A percentile compares a stretch with the other conserved stretches of the same genome.
phyloP scores from a whole-genome alignment of 352 stramenopile genomes.

The Phytophthora citricola region DNA sequence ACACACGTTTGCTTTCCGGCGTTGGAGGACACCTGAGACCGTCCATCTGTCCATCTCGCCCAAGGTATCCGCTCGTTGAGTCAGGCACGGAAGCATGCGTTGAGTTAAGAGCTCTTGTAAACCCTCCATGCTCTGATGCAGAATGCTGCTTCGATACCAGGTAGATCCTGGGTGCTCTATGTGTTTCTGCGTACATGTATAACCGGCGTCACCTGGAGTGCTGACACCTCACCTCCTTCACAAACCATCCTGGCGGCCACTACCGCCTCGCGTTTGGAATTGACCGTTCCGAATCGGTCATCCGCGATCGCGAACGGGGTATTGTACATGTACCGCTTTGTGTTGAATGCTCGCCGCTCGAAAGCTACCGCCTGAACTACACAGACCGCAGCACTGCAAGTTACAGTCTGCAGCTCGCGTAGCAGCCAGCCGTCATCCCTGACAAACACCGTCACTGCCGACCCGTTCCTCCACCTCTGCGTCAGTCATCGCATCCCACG shows the following conservation, averaged over 20 bases:
- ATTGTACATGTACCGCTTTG: no score
- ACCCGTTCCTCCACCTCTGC: neutral
- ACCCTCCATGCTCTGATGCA: no score
- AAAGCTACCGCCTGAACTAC: neutral
- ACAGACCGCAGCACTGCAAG: neutral
- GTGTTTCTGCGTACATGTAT: no score
- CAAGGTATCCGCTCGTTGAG: neutral
- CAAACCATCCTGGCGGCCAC: no score
- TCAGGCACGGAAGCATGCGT: neutral
- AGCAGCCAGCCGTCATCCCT: neutral
- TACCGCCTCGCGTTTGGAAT: no score
- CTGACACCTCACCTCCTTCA: no score
- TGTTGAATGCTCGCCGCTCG: neutral
- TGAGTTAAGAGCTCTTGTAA: no score
- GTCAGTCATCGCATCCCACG: constrained; percentile 8
- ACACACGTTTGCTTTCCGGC: constrained; percentile 18
- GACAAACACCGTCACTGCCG: neutral
- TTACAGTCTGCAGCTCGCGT: neutral
- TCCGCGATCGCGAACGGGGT: no score
- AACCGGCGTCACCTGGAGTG: no score
- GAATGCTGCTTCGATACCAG: no score
- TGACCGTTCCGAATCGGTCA: no score
- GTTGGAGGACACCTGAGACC: constrained; percentile 22
- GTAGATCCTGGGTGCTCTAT: no score
- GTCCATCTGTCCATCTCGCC: constrained; percentile 10